Evolutionary conservation across 1,284 basidiomycete species (phyloP).

Genomic region (Takashimella koratensis): DNA sequence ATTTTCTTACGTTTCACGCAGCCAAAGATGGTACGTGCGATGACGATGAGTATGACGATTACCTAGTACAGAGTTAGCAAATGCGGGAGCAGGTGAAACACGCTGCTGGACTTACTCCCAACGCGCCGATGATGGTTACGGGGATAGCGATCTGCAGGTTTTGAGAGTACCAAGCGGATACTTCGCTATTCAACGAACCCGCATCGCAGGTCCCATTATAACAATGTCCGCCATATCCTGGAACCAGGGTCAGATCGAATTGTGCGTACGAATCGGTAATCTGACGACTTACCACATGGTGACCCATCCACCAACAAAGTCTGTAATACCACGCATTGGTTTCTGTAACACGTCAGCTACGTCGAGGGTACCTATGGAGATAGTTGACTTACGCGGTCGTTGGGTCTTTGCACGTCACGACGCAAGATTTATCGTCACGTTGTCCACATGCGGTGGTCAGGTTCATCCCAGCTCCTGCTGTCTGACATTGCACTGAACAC

Average conservation of each 20-base stretch:
- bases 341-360: constrained; percentile 24
- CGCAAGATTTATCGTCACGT: constrained; percentile 63
- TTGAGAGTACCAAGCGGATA: constrained; percentile 64
- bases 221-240: constrained; percentile 73
- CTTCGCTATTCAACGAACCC: constrained; percentile 62
- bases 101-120: constrained; percentile 51
- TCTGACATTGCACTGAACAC: constrained; percentile 67
- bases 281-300: constrained; percentile 62
- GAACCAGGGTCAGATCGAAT: constrained; percentile 5
- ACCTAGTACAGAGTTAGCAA: background rate
- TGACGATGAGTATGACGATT: constrained; percentile 2
- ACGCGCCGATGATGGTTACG: constrained; percentile 66
- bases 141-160: constrained; percentile 79
- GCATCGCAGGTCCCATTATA: constrained; percentile 61
- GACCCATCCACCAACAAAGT: constrained; percentile 78
- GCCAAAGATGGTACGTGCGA: constrained; percentile 4
- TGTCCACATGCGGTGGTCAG: constrained; percentile 65
- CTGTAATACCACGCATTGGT: constrained; percentile 71
- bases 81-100: constrained; percentile 5
- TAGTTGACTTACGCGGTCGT: constrained; percentile 32
- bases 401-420: constrained; percentile 77
- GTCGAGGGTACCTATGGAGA: background rate
- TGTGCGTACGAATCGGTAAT: background rate
- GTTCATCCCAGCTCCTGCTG: constrained; percentile 65
- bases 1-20: background rate